Evolutionary conservation across 225 moss, liverwort and hornwort genomes (phyloP).

Genomic region (Bryoerythrophyllum caledonicum): DNA sequence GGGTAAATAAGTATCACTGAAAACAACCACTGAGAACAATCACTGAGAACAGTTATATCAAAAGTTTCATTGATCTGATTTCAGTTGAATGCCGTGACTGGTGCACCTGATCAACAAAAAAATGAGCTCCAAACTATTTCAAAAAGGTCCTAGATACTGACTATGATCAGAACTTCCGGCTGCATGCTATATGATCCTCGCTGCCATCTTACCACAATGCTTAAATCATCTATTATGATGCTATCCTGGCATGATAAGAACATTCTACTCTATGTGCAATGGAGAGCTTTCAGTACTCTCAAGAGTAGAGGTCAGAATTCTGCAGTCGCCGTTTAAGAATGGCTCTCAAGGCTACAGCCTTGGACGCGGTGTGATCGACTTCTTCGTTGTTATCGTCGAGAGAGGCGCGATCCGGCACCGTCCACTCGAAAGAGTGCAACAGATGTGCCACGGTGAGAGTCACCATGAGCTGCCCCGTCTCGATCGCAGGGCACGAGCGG

Average conservation of each 20-base stretch:
- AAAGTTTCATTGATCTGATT: neutral
- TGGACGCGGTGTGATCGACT: neutral
- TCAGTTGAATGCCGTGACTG: too few species aligned
- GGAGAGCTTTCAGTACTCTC: neutral
- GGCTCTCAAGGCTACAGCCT: constrained; percentile 4
- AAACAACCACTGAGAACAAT: too few species aligned
- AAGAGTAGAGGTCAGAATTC: neutral
- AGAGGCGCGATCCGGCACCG: neutral
- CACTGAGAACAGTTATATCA: too few species aligned
- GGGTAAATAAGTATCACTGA: too few species aligned
- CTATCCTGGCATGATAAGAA: too few species aligned
- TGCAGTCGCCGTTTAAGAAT: neutral
- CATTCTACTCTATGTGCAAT: too few species aligned
- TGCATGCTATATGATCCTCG: too few species aligned
- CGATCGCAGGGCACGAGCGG: constrained; percentile 12
- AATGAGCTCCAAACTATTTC: neutral
- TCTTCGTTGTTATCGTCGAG: neutral
- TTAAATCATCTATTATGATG: too few species aligned
- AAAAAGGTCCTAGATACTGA: too few species aligned
- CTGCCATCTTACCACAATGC: too few species aligned
- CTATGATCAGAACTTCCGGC: too few species aligned
- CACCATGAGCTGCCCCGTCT: neutral
- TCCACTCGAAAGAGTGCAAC: constrained; percentile 23
- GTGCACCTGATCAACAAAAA: neutral
- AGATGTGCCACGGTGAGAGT: constrained; percentile 4